Evolutionary conservation across 495 filamentous ascomycete genomes (phyloP).

Genomic region (Achaetomiella virescens): DNA sequence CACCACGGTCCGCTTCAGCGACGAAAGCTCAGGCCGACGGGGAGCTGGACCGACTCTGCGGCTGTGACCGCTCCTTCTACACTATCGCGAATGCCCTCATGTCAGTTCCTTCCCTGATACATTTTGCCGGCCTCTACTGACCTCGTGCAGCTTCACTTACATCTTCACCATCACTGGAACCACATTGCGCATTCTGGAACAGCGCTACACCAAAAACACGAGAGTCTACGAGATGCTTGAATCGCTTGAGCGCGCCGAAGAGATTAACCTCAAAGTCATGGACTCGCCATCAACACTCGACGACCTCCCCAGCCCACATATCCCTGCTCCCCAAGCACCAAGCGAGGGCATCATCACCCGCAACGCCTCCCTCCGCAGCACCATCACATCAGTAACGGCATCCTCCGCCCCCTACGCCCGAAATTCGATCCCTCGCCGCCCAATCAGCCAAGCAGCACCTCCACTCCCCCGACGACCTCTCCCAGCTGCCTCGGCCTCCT

Average conservation of each 20-base stretch:
- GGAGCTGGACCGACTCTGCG: slow-evolving; percentile 31
- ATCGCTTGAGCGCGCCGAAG: slow-evolving; percentile 23
- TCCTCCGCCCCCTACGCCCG: background rate
- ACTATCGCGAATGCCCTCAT: slow-evolving; percentile 28
- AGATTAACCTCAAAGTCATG: slow-evolving; percentile 19
- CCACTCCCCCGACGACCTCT: slow-evolving; percentile 10
- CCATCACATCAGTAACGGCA: slow-evolving; percentile 16
- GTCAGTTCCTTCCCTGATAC: slow-evolving; percentile 16
- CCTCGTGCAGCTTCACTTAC: slow-evolving; percentile 31
- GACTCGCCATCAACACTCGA: slow-evolving; percentile 9
- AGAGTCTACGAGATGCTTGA: slow-evolving; percentile 21
- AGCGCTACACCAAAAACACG: slow-evolving; percentile 21
- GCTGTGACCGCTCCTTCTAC: slow-evolving; percentile 31
- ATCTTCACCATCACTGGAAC: slow-evolving; percentile 29
- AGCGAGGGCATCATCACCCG: slow-evolving; percentile 33
- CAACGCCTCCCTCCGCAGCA: slow-evolving; percentile 29
- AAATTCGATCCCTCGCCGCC: slow-evolving; percentile 8
- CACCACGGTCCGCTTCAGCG: slow-evolving; percentile 27
- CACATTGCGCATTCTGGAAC: slow-evolving; percentile 28
- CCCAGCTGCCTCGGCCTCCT: background rate
- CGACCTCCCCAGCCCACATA: background rate
- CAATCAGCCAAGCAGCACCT: background rate
- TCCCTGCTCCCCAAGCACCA: slow-evolving; percentile 12
- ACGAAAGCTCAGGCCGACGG: slow-evolving; percentile 17
- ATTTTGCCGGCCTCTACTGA: background rate